Base-by-base conservation (phyloP, 2,329 filamentous ascomycete genomes). In the Diaporthe humulicola region DNA sequence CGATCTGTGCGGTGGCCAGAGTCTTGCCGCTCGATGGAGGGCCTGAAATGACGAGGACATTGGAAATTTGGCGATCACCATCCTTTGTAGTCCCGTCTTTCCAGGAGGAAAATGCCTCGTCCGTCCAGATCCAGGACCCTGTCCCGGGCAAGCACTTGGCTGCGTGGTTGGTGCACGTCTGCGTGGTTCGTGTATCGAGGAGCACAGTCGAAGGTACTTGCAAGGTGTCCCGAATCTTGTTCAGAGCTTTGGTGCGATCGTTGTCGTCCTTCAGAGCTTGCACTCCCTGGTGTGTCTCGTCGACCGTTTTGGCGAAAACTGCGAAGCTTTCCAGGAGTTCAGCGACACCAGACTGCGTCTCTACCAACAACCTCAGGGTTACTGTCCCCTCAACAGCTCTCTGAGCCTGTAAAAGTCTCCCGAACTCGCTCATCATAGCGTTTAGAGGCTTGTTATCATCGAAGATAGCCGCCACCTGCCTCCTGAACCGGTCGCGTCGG, bases 1-100 rank as follows among this genome's bases (percentile, higher is more conserved):
- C 77, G 30, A 81, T 78, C 19, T 77, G 76, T 15, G 79, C 77
- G 52, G 71, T 76, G 22, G 75, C 74, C 2, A 70, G 76, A 9
- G 78, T 79, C 75, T 80, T 81, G 50, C 79, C 79, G 1, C 76
- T 79, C 4, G 77, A 77, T 2, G 77, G 9, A 17, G 77, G 76
- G 4, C 78, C 80, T 10, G 78, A 77, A 3, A 77, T 7, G n/a
- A 80, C 17, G 10, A 81, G 76, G 9, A 79, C 61, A 17, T 77
- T 70, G 2, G 77, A 77, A 4, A 9, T n/a, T 22, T 33, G 25
- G n/a, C 28, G 69, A 4, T 76, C 73, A 50, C 70, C 77, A 30
- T 75, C 74, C 48, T 72, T 72, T 17, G 42, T 14, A 33, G 3
- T 17, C 15, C 52, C 52, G n/a, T 40, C 54, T 17, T 8, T 74